phyloP scores from a whole-genome alignment of 495 filamentous ascomycete species.

The Aspergillus hancockii region DNA sequence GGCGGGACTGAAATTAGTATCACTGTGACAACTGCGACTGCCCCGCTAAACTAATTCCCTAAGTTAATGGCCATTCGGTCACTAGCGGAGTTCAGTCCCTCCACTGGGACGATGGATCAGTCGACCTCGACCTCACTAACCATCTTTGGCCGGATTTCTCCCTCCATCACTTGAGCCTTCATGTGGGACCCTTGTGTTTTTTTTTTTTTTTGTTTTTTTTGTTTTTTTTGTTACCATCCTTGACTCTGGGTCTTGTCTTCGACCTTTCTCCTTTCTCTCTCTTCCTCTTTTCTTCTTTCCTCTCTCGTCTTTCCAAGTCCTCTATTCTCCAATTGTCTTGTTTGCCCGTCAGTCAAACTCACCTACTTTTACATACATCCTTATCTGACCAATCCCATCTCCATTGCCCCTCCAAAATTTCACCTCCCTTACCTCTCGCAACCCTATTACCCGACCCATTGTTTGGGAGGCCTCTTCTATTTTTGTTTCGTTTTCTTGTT shows the following conservation, averaged over 20 bases:
- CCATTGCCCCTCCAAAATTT: slow-evolving; percentile 1
- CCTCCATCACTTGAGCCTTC: slow-evolving; percentile 4
- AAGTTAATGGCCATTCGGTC: slow-evolving; percentile 3
- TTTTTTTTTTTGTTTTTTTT: slow-evolving; percentile 16
- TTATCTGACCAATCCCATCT: slow-evolving; percentile 3
- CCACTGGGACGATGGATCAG: slow-evolving; percentile 1
- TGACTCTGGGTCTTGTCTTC: not conserved
- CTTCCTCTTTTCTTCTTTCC: slow-evolving; percentile 12
- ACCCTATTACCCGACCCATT: slow-evolving; percentile 3
- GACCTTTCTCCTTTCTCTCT: slow-evolving; percentile 5
- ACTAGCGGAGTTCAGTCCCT: slow-evolving; percentile 2
- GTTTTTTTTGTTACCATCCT: slow-evolving; percentile 1
- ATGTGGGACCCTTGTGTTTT: slow-evolving; percentile 34
- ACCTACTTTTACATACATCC: not conserved
- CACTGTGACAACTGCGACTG: slow-evolving; percentile 3
- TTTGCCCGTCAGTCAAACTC: not conserved
- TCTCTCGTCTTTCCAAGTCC: slow-evolving; percentile 13
- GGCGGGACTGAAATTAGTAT: not conserved
- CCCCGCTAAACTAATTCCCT: not conserved
- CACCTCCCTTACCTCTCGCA: slow-evolving; percentile 3
- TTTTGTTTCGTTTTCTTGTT: not conserved
- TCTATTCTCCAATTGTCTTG: slow-evolving; percentile 3
- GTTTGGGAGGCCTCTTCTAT: slow-evolving; percentile 2
- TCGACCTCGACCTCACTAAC: slow-evolving; percentile 2
- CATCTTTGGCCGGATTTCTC: not conserved